Conservation (phyloP, 1,139 yeast genomes). For the Yamadazyma conglobata region DNA sequence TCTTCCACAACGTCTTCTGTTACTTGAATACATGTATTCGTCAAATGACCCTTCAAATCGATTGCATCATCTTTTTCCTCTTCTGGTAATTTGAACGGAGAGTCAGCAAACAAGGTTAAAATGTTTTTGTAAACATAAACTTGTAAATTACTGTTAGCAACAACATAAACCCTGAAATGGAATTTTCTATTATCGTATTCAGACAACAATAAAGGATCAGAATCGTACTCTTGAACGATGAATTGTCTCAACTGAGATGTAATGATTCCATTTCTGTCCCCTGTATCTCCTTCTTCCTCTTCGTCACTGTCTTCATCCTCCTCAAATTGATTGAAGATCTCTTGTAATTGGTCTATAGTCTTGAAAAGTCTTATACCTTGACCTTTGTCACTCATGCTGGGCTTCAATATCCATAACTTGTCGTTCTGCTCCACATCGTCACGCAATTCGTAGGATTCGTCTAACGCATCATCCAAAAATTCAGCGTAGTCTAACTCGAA, state of each 20-base stretch:
- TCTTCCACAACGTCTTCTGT: constrained; percentile 52
- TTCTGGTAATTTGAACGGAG: constrained; percentile 34
- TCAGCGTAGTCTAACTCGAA: constrained; percentile 96
- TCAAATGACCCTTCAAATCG: constrained; percentile 69
- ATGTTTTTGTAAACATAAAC: constrained; percentile 79
- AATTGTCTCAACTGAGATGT: constrained; percentile 89
- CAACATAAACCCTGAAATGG: constrained; percentile 84
- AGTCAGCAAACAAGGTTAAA: constrained; percentile 74
- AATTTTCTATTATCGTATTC: constrained; percentile 70
- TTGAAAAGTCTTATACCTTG: constrained; percentile 87
- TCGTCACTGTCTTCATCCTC: constrained; percentile 59
- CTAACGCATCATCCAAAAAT: constrained; percentile 87
- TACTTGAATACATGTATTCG: constrained; percentile 88
- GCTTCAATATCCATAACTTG: constrained; percentile 86
- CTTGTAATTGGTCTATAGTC: constrained; percentile 75
- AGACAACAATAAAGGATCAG: constrained; percentile 61
- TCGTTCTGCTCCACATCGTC: constrained; percentile 64
- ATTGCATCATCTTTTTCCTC: constrained; percentile 29
- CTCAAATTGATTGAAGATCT: constrained; percentile 80
- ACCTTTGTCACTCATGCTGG: constrained; percentile 96
- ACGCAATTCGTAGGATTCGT: constrained; percentile 84
- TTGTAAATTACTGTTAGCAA: constrained; percentile 66
- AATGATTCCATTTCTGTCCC: constrained; percentile 56
- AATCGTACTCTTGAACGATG: constrained; percentile 76
- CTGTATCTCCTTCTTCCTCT: constrained; percentile 40